Percentiles rank a stretch among this genome's conserved stretches.
Evolutionary conservation across 2,329 filamentous ascomycete genomes (phyloP).

Genomic region (Podosphaera fusca): DNA sequence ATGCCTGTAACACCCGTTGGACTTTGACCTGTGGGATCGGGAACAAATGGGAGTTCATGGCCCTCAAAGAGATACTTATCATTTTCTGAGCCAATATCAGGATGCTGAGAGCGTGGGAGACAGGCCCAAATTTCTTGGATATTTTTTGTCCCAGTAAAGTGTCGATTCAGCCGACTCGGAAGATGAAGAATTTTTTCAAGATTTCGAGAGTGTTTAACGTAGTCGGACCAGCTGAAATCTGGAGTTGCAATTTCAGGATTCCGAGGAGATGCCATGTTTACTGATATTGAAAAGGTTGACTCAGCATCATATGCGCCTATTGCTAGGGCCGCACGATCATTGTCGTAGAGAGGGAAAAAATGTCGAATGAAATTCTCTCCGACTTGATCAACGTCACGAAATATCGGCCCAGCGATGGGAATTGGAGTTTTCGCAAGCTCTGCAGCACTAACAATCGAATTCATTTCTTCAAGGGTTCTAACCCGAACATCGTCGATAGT

Average conservation of each 20-base stretch:
- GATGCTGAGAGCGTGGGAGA: conserved; percentile 53
- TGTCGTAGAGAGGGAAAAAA: conserved; percentile 55
- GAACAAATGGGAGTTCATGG: conserved; percentile 46
- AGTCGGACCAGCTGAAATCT: conserved; percentile 43
- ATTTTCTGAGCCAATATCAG: conserved; percentile 40
- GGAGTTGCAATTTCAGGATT: conserved; percentile 19
- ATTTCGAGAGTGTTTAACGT: conserved; percentile 60
- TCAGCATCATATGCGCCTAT: conserved; percentile 50
- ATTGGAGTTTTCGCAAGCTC: conserved; percentile 28
- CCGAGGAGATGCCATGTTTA: conserved; percentile 39
- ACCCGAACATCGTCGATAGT: conserved; percentile 55
- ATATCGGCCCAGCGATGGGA: conserved; percentile 40
- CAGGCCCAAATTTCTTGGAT: conserved; percentile 47
- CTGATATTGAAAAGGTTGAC: conserved; percentile 52
- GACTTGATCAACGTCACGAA: conserved; percentile 50
- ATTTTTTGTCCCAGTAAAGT: conserved; percentile 37
- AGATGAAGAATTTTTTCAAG: conserved; percentile 43
- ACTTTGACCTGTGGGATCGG: conserved; percentile 42
- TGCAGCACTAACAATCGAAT: conserved; percentile 28
- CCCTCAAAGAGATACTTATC: conserved; percentile 69
- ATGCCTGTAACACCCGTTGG: conserved; percentile 51
- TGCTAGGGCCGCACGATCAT: conserved; percentile 38
- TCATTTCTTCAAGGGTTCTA: conserved; percentile 47
- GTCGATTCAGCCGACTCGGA: conserved; percentile 37
- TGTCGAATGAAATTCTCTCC: conserved; percentile 53